phyloP scores from a whole-genome alignment of 148 eudicot species.

The Arbutus unedo region DNA sequence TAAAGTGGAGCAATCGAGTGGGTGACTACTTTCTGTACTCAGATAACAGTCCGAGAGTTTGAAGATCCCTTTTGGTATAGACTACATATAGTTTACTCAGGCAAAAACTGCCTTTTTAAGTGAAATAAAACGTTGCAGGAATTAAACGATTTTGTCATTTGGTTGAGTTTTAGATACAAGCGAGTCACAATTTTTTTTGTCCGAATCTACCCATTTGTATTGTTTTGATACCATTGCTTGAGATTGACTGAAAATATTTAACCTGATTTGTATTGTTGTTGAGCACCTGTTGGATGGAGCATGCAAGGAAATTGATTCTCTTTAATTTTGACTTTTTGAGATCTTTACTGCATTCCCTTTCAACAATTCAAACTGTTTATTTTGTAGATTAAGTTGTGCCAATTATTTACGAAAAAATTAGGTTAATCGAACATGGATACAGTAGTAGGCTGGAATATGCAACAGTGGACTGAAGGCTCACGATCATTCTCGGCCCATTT shows the following conservation, averaged over 20 bases:
- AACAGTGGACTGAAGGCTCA: too few species aligned
- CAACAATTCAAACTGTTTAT: too few species aligned
- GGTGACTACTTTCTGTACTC: neutral
- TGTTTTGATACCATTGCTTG: neutral
- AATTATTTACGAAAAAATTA: too few species aligned
- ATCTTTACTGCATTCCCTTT: neutral
- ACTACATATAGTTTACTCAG: neutral
- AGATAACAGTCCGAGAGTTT: neutral
- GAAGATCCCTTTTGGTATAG: constrained; percentile 7
- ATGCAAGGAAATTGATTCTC: neutral
- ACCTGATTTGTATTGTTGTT: neutral
- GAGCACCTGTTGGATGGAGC: neutral
- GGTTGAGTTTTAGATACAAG: neutral
- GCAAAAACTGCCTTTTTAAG: neutral
- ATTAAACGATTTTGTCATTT: neutral
- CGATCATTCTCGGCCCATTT: too few species aligned
- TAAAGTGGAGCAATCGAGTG: neutral
- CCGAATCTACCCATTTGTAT: neutral
- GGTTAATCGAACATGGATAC: too few species aligned
- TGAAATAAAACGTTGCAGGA: neutral
- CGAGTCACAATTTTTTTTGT: neutral
- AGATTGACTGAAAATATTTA: neutral
- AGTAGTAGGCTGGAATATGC: too few species aligned
- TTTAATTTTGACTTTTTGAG: neutral
- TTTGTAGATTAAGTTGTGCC: too few species aligned